A percentile compares a stretch with the other conserved stretches of the same genome.
These are phyloP conservation scores for Paracoccidioides lutzii DNA, from an alignment of 2,329 filamentous ascomycete species.

Conservation along the genomic window DNA sequence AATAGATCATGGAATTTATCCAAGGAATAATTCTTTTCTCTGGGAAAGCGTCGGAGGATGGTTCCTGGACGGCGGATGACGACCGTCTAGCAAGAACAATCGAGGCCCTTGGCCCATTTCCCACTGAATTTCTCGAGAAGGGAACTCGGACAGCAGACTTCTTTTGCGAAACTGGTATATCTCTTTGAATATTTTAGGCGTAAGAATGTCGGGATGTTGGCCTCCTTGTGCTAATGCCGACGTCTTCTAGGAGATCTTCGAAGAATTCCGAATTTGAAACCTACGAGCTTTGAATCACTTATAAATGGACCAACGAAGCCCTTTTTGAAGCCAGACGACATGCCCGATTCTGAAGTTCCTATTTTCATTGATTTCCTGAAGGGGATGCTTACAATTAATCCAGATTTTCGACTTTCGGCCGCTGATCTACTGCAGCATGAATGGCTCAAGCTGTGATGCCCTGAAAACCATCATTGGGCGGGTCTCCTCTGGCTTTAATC, in stretches of 20 bases:
- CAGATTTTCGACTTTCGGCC: slow-evolving; percentile 14
- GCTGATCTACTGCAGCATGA: slow-evolving; percentile 16
- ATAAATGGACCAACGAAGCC: slow-evolving; percentile 14
- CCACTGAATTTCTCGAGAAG: slow-evolving; percentile 11
- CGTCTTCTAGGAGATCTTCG: slow-evolving; percentile 12
- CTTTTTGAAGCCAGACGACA: slow-evolving; percentile 16
- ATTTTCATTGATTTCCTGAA: slow-evolving; percentile 17
- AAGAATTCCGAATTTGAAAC: slow-evolving; percentile 15
- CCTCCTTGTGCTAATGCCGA: not conserved
- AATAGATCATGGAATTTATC: slow-evolving; percentile 14
- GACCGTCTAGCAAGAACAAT: slow-evolving; percentile 17
- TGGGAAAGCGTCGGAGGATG: slow-evolving; percentile 13
- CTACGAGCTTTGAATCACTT: slow-evolving; percentile 15
- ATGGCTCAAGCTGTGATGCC: slow-evolving; percentile 10
- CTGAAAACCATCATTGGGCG: not conserved
- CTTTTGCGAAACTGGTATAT: slow-evolving; percentile 14
- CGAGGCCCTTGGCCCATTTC: slow-evolving; percentile 16
- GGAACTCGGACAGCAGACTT: slow-evolving; percentile 11
- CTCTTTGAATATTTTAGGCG: no score
- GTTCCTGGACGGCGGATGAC: slow-evolving; percentile 17
- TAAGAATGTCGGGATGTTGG: not conserved
- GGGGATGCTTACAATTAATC: slow-evolving; percentile 17
- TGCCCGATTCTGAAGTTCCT: slow-evolving; percentile 15
- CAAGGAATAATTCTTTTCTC: slow-evolving; percentile 18
- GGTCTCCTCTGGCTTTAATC: no score